These are phyloP conservation scores for Rhodotorula taiwanensis DNA, from an alignment of 768 basidiomycete genomes.

Conservation along the genomic window DNA sequence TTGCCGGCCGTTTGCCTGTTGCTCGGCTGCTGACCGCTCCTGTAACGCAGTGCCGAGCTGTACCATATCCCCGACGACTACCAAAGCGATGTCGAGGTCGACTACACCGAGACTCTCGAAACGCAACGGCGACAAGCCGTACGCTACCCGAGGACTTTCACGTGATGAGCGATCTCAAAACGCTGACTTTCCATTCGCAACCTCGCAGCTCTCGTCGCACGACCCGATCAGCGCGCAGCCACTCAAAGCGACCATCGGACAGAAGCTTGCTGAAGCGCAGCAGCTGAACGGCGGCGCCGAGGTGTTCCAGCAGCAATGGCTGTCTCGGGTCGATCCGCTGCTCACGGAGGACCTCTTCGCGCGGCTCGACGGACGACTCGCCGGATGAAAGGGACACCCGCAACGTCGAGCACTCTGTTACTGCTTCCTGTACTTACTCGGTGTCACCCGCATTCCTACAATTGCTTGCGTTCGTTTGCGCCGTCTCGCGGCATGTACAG, in stretches of 20 bases:
- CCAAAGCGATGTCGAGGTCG: conserved; percentile 38
- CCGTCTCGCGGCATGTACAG: too few species aligned
- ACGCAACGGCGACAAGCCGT: conserved; percentile 69
- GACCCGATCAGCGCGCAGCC: conserved; percentile 66
- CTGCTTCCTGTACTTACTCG: too few species aligned
- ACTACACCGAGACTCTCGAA: conserved; percentile 66
- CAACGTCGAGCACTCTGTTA: too few species aligned
- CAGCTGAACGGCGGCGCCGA: conserved; percentile 55
- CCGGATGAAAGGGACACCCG: background rate
- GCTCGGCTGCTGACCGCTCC: too few species aligned
- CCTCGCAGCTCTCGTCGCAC: conserved; percentile 56
- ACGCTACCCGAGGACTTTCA: conserved; percentile 37
- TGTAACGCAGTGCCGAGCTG: conserved; percentile 13
- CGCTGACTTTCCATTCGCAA: background rate
- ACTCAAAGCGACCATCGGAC: conserved; percentile 58
- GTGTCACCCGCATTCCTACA: too few species aligned
- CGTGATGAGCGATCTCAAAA: too few species aligned
- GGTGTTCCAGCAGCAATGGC: conserved; percentile 57
- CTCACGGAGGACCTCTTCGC: conserved; percentile 57
- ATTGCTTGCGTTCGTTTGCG: too few species aligned
- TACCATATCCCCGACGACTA: conserved; percentile 33
- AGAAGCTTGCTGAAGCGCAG: conserved; percentile 61
- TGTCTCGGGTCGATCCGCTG: conserved; percentile 62
- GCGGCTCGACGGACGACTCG: conserved; percentile 32
- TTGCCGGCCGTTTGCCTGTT: background rate